Evolutionary conservation across 2,329 filamentous ascomycete genomes (phyloP).

Genomic region (Aspergillus caelatus): DNA sequence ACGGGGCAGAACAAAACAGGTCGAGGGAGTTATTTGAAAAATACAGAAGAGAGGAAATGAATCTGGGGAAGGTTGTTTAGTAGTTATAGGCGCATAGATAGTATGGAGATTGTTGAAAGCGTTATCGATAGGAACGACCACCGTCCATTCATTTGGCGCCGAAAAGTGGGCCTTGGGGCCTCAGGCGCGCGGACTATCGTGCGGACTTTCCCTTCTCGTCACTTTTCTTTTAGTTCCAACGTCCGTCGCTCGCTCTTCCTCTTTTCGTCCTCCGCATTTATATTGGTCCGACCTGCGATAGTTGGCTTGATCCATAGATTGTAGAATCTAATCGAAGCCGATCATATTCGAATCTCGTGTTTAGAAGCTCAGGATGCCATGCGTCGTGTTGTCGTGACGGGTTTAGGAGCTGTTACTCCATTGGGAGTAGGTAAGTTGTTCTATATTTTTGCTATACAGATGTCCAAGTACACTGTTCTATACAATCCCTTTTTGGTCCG

Average conservation of each 20-base stretch:
- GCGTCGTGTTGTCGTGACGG: slow-evolving; percentile 78
- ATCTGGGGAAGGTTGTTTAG: neutral
- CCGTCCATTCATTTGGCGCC: neutral
- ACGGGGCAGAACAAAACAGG: neutral
- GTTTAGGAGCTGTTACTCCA: slow-evolving; percentile 79
- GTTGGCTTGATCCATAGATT: neutral
- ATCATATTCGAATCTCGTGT: neutral
- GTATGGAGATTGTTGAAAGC: slow-evolving; percentile 26
- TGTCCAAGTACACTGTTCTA: neutral
- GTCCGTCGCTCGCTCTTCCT: slow-evolving; percentile 1
- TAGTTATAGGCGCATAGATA: slow-evolving; percentile 14
- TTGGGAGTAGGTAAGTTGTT: slow-evolving; percentile 68
- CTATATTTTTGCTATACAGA: neutral
- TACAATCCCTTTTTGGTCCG: neutral
- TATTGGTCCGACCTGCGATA: slow-evolving; percentile 15
- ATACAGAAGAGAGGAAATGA: slow-evolving; percentile 1
- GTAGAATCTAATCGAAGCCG: neutral
- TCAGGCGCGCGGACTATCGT: slow-evolving; percentile 25
- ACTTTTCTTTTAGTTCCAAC: slow-evolving; percentile 1
- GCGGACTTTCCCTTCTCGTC: slow-evolving; percentile 43
- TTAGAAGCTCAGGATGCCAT: slow-evolving; percentile 31
- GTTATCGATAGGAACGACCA: slow-evolving; percentile 12
- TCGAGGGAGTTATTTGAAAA: neutral
- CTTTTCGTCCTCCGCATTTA: slow-evolving; percentile 7
- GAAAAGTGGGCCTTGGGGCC: slow-evolving; percentile 22